phyloP scores from a whole-genome alignment of 495 filamentous ascomycete genomes.

The Daldinia vernicosa region DNA sequence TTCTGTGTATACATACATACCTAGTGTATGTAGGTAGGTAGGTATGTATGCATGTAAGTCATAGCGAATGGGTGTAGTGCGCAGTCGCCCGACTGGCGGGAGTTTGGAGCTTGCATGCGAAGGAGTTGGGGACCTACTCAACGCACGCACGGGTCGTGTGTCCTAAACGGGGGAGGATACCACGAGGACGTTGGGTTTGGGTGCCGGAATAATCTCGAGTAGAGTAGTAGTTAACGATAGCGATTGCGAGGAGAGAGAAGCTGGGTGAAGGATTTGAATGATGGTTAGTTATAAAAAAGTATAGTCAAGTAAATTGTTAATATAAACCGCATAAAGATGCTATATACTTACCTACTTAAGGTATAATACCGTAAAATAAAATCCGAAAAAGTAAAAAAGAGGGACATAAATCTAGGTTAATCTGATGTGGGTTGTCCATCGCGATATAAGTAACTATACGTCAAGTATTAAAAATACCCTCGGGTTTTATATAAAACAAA shows the following conservation, averaged over 20 bases:
- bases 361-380: too few species aligned
- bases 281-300: not conserved
- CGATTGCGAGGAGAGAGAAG: not conserved
- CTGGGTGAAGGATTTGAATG: not conserved
- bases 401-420: too few species aligned
- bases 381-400: too few species aligned
- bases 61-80: not conserved
- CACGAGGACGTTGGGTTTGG: slow-evolving; percentile 14
- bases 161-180: slow-evolving; percentile 18
- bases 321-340: too few species aligned
- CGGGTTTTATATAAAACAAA: slow-evolving; percentile 8
- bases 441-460: not conserved
- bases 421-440: too few species aligned
- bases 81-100: slow-evolving; percentile 20
- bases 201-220: not conserved
- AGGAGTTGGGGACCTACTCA: slow-evolving; percentile 10
- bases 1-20: not conserved
- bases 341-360: too few species aligned
- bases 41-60: not conserved
- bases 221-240: not conserved
- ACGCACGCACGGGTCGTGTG: slow-evolving; percentile 10
- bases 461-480: slow-evolving; percentile 15
- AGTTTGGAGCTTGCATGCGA: slow-evolving; percentile 5
- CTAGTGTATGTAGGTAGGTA: too few species aligned
- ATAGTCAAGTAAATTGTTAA: too few species aligned